These are phyloP conservation scores for Simmondsia chinensis DNA, from an alignment of 148 eudicot genomes.

Conservation along the genomic window DNA sequence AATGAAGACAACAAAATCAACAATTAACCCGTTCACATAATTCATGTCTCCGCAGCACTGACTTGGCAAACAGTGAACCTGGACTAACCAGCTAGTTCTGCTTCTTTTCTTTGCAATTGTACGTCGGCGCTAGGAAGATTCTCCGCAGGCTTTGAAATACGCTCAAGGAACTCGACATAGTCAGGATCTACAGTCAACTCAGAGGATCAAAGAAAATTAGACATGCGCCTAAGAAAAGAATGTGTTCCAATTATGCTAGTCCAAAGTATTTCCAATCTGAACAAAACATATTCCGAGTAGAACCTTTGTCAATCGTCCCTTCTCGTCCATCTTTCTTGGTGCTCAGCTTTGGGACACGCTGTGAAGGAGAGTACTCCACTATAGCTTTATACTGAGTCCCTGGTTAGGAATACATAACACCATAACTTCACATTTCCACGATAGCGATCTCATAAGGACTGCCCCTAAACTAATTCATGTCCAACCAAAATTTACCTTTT, in stretches of 20 bases:
- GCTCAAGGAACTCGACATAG: constrained; percentile 36
- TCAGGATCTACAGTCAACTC: constrained; percentile 25
- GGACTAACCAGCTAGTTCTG: constrained; percentile 34
- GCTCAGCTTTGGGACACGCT: constrained; percentile 26
- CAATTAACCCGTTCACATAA: neutral
- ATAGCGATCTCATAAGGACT: too few relatives aligned
- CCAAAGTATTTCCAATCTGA: too few relatives aligned
- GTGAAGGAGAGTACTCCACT: constrained; percentile 45
- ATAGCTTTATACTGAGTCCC: constrained; percentile 39
- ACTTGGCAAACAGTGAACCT: neutral
- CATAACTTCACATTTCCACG: too few relatives aligned
- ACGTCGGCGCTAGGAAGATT: constrained; percentile 44
- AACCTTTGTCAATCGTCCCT: constrained; percentile 43
- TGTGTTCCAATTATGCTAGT: too few relatives aligned
- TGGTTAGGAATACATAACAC: neutral
- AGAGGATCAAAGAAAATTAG: neutral
- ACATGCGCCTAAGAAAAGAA: neutral
- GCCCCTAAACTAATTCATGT: too few relatives aligned
- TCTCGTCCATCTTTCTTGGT: constrained; percentile 43
- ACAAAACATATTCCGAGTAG: too few relatives aligned
- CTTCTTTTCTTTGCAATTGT: constrained; percentile 40
- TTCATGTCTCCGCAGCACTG: neutral
- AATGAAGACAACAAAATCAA: constrained; percentile 1
- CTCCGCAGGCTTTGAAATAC: constrained; percentile 30
- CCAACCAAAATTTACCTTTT: constrained; percentile 28